phyloP scores from a whole-genome alignment of 2,329 filamentous ascomycete genomes.

The Canariomyces notabilis region DNA sequence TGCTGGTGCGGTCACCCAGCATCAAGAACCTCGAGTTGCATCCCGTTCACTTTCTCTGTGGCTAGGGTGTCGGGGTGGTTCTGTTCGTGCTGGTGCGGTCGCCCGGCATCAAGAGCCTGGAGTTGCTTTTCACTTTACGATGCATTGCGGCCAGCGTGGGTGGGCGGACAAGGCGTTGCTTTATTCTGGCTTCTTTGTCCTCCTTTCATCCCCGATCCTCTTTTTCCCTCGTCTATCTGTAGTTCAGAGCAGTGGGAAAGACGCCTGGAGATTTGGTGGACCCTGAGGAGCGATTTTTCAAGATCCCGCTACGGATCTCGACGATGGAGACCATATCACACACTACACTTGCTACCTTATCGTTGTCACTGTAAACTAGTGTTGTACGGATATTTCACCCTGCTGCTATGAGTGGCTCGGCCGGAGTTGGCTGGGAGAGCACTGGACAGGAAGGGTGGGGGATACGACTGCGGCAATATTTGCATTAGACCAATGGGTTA shows the following conservation, averaged over 20 bases:
- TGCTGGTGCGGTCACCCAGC: too few species aligned
- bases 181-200: not conserved
- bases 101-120: too few species aligned
- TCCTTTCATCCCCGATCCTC: too few species aligned
- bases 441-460: not conserved
- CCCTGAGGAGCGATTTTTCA: too few species aligned
- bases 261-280: not conserved
- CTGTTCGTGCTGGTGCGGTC: too few species aligned
- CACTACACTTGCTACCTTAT: not conserved
- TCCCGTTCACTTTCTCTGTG: too few species aligned
- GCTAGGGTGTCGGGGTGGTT: too few species aligned
- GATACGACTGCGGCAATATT: not conserved
- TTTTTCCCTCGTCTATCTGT: too few species aligned
- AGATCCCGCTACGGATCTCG: not conserved
- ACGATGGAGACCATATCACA: not conserved
- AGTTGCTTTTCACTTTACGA: not conserved
- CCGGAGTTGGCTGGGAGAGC: not conserved
- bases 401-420: conserved; percentile 4
- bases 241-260: too few species aligned
- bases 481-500: conserved; percentile 7
- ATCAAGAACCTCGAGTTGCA: too few species aligned
- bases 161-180: not conserved
- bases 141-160: conserved; percentile 5
- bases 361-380: conserved; percentile 6
- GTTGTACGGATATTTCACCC: not conserved